Base-by-base conservation (phyloP, 306 rosid genomes). In the Lathyrus tuberosus region DNA sequence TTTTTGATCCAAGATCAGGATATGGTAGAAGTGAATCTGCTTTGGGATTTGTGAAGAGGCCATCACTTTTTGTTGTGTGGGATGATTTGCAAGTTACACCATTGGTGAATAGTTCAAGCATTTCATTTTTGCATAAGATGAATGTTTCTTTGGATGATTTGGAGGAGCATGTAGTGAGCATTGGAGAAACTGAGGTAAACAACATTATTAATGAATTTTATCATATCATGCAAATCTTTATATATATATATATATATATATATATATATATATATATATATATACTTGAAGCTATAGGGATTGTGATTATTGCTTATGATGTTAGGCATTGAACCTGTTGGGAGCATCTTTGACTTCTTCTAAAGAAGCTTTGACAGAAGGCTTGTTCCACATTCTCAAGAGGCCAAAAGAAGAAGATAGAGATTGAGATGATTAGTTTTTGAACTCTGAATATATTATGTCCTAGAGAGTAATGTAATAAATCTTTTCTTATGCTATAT, bases 21-120 rank as follows among this genome's bases (percentile, higher is more conserved):
- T 18, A 56, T 62, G 76, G 81, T 37, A 61, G 26, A 46, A 59
- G 4, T 59, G 54, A 72, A 37, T n/a, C 1, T 30, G 5, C 54
- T 46, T 16, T 52, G 44, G 82, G 79, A 1, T 77, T 77, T 58
- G 80, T 81, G 44, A 77, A 12, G 62, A 81, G 77, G 20, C 79
- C 82, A 9, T 47, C 80, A 24, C 2, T 73, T 0, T 81, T 73
- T 77, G 57, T 65, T 68, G 79, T 77, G 0, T 77, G 46, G 54
- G 76, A 81, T 81, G 76, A 81, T 69, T 51, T 81, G 10, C 65
- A 73, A 13, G 74, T 77, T 31, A 81, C 35, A 14, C 74, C 77
- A 28, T 6, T 77, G 43, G 58, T 24, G 6, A 40, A 48, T 44
- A 2, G 69, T 54, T 81, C 79, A 1, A 62, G 79, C 63, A 63